Base-by-base conservation (phyloP, 495 filamentous ascomycete species). In the Friedmanniomyces simplex region DNA sequence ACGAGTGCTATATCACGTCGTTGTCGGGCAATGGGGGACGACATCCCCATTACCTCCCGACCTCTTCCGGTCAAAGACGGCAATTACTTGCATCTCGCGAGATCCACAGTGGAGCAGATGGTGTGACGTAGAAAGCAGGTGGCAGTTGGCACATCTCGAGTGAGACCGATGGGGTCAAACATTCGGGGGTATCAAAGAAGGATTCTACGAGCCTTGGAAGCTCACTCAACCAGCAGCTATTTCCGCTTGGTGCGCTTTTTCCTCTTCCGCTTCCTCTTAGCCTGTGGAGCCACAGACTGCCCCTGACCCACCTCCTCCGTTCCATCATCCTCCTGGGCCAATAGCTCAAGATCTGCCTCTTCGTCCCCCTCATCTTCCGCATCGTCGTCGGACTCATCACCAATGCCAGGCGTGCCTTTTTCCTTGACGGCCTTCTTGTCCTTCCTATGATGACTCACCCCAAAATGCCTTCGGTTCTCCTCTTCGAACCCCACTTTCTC, bases 401-500 rank as follows among this genome's bases (percentile, higher is more conserved):
- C 63, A 68, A 66, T 43, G 63, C 70, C 37, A 71, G 68, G 25
- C 66, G 73, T 34, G 8, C 46, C 46, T 13, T 43, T 3, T 13
- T 43, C 54, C 68, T 72, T 52, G 68, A 32, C 21, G 53, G 70
- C 24, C 60, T n/a, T 58, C 58, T 24, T 52, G 13, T 53, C 20
- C 54, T 24, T 22, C 14, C 8, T 41, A 67, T 69, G 39, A 51
- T 67, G 71, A 56, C 71, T 69, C 37, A 63, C 69, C 16, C 76
- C 61, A 70, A 73, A 60, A 67, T 64, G 45, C 73, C 69, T 24
- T 81, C 79, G 73, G 78, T 82, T 60, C 81, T 94, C 86, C 43
- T 77, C 69, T 65, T 98, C 93, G 66, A 97, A 95, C 13, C 77
- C 83, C 42, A 79, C 76, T 71, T 95, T 97, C 60, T 86, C 82